Conservation (phyloP, 1,284 basidiomycete species). For the Peniophora sp. region DNA sequence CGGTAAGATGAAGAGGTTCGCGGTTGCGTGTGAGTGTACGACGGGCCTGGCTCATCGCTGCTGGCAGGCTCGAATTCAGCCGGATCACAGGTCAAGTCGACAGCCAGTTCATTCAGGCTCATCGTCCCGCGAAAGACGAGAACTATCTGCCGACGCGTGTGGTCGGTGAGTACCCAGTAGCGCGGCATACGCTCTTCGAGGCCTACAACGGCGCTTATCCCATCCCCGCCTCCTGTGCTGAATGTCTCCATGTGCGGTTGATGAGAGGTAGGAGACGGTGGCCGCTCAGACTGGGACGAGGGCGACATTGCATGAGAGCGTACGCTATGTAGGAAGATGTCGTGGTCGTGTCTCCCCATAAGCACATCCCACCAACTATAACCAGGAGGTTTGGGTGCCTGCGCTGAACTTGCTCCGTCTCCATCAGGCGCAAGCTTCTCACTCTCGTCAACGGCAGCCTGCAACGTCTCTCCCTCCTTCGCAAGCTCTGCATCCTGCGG, state of each 20-base stretch:
- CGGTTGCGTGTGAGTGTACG: neutral
- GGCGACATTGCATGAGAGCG: conserved; percentile 15
- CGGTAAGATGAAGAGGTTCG: neutral
- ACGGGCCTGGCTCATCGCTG: conserved; percentile 13
- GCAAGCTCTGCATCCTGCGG: conserved; percentile 19
- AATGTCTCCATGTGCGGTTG: conserved; percentile 6
- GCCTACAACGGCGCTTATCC: conserved; percentile 42
- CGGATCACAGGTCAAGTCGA: conserved; percentile 71
- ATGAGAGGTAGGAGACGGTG: neutral
- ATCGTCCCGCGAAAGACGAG: conserved; percentile 76
- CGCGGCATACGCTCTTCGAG: conserved; percentile 66
- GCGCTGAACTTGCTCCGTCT: conserved; percentile 7
- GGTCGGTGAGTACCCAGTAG: conserved; percentile 77
- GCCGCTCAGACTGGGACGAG: too few relatives aligned
- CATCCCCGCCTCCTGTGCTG: neutral
- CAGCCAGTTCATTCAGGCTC: conserved; percentile 78
- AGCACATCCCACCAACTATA: conserved; percentile 80
- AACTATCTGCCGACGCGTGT: conserved; percentile 62
- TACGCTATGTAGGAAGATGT: conserved; percentile 63
- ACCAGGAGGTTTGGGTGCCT: conserved; percentile 9
- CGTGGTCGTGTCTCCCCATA: conserved; percentile 68
- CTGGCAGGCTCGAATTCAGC: conserved; percentile 54
- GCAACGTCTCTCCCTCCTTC: conserved; percentile 51
- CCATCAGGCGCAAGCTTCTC: conserved; percentile 44
- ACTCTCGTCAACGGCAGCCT: conserved; percentile 58